A percentile compares a stretch with the other conserved stretches of the same genome.
Evolutionary conservation across 2,329 filamentous ascomycete species (phyloP).

Genomic region (Endoconidiophora polonica): DNA sequence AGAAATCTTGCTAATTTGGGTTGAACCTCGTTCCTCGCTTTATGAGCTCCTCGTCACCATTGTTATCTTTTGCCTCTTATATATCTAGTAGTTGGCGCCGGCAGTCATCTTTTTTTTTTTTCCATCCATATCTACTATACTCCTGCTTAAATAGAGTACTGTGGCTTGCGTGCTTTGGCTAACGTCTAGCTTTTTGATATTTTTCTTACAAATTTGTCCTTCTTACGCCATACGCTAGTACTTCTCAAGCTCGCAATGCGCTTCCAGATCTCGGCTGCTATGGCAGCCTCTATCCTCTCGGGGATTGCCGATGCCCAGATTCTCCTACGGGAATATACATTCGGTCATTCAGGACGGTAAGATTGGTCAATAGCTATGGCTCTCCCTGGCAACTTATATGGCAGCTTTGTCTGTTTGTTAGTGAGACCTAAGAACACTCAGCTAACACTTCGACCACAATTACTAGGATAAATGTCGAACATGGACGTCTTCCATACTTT

Average conservation of each 20-base stretch:
- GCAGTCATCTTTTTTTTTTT: neutral
- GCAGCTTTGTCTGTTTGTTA: neutral
- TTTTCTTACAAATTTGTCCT: neutral
- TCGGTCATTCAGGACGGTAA: constrained; percentile 53
- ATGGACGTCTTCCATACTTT: constrained; percentile 37
- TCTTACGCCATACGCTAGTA: neutral
- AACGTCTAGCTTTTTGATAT: neutral
- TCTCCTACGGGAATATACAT: constrained; percentile 58
- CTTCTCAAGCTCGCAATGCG: constrained; percentile 8
- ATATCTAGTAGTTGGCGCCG: neutral
- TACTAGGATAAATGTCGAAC: constrained; percentile 45
- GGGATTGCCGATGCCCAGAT: constrained; percentile 43
- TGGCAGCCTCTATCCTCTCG: constrained; percentile 10
- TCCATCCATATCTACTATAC: neutral
- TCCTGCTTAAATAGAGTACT: neutral
- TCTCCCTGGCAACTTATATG: neutral
- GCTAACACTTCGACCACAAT: neutral
- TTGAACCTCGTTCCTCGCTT: too few relatives aligned
- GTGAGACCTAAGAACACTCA: neutral
- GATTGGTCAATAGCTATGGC: constrained; percentile 12
- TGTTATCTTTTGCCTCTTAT: neutral
- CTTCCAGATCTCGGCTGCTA: constrained; percentile 10
- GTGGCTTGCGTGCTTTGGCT: neutral
- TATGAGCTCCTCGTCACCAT: neutral
- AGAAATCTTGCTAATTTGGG: too few relatives aligned